phyloP scores from a whole-genome alignment of 1,284 basidiomycete species.

The Takashimella koratensis region DNA sequence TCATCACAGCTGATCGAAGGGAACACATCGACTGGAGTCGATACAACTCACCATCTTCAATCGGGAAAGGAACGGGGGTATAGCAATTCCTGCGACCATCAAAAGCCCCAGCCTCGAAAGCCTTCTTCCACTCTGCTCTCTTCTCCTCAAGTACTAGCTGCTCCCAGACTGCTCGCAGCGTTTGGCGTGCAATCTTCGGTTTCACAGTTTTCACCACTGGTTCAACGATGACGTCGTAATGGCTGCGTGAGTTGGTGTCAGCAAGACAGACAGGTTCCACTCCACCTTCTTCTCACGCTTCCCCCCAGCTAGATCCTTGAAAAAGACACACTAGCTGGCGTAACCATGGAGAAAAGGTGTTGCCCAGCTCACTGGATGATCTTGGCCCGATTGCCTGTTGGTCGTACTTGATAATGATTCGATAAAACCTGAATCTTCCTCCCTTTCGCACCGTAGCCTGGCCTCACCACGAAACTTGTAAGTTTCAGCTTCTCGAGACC shows the following conservation, averaged over 20 bases:
- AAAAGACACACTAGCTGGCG: too few species aligned
- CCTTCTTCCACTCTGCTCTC: conserved; percentile 14
- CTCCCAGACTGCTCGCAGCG: conserved; percentile 33
- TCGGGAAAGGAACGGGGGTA: conserved; percentile 33
- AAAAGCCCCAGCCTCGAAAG: conserved; percentile 27
- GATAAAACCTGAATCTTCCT: conserved; percentile 21
- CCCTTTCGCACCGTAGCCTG: conserved; percentile 28
- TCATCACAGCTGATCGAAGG: neutral
- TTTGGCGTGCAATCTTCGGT: conserved; percentile 26
- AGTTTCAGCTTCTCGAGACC: conserved; percentile 20
- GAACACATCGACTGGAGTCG: neutral
- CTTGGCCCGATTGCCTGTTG: conserved; percentile 24
- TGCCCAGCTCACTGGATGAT: conserved; percentile 32
- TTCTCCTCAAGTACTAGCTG: conserved; percentile 27
- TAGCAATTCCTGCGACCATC: conserved; percentile 41
- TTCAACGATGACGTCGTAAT: conserved; percentile 46
- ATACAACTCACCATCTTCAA: conserved; percentile 20
- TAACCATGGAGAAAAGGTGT: neutral
- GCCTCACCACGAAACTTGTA: conserved; percentile 33
- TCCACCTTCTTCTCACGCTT: too few species aligned
- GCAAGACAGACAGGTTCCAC: too few species aligned
- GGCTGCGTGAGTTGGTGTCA: conserved; percentile 28
- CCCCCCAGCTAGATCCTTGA: too few species aligned
- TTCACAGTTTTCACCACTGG: conserved; percentile 40
- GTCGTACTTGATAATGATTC: conserved; percentile 34